Percentiles rank a stretch among this genome's conserved stretches.
Evolutionary conservation across 2,329 filamentous ascomycete genomes (phyloP).

Genomic region (Aspergillus pseudoviridinutans): DNA sequence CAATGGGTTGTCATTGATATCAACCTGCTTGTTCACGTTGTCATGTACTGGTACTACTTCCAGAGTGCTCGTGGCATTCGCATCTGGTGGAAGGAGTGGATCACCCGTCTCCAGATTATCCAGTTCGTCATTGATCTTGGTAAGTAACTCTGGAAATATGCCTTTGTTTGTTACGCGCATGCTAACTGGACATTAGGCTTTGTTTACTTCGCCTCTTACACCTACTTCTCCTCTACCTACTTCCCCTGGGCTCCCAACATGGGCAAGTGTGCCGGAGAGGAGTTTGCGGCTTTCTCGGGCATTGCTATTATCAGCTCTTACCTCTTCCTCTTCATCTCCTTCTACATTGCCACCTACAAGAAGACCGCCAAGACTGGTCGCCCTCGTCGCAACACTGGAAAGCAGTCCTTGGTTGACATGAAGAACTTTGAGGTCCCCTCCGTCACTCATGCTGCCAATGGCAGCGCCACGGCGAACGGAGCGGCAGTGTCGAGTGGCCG

Average conservation of each 20-base stretch:
- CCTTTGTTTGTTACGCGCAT: background rate
- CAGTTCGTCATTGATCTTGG: conserved; percentile 97
- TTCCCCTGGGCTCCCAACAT: conserved; percentile 77
- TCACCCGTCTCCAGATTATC: conserved; percentile 93
- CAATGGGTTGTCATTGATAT: conserved; percentile 93
- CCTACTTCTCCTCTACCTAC: conserved; percentile 92
- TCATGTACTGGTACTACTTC: conserved; percentile 99
- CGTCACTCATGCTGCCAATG: conserved; percentile 24
- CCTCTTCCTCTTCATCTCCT: conserved; percentile 94
- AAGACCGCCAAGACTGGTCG: conserved; percentile 54
- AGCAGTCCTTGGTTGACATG: conserved; percentile 82
- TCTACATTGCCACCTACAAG: conserved; percentile 94
- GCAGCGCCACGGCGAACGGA: conserved; percentile 28
- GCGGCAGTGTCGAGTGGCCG: conserved; percentile 35
- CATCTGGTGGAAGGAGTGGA: conserved; percentile 99
- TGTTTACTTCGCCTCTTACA: conserved; percentile 99
- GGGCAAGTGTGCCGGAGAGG: conserved; percentile 88
- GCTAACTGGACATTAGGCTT: conserved; percentile 58
- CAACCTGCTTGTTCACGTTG: conserved; percentile 90
- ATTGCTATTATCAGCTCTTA: background rate
- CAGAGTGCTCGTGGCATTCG: conserved; percentile 91
- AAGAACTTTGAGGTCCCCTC: conserved; percentile 64
- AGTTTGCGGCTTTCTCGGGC: conserved; percentile 77
- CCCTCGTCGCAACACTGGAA: conserved; percentile 59
- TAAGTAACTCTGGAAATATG: conserved; percentile 44